Evolutionary conservation across 768 basidiomycete genomes (phyloP).

Genomic region (Phanerochaete sordida): DNA sequence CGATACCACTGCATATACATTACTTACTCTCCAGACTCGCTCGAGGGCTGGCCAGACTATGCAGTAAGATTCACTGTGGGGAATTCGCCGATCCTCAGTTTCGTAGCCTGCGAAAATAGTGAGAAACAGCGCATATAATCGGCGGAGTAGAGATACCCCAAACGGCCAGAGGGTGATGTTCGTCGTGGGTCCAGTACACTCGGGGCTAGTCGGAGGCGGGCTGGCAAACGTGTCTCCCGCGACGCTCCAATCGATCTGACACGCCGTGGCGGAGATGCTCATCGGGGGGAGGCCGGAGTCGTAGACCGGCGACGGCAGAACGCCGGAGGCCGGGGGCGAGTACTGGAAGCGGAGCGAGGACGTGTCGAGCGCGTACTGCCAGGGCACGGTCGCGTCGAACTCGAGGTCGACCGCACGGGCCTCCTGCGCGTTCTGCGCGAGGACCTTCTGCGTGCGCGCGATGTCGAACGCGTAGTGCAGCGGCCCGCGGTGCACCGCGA

Average conservation of each 20-base stretch:
- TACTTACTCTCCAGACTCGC: too few species aligned
- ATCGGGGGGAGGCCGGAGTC: conserved; percentile 46
- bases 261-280: conserved; percentile 47
- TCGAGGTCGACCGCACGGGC: conserved; percentile 46
- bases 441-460: conserved; percentile 30
- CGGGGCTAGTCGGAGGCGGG: conserved; percentile 40
- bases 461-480: conserved; percentile 55
- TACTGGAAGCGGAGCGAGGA: conserved; percentile 27
- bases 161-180: conserved; percentile 45
- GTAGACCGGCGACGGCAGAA: conserved; percentile 32
- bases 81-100: conserved; percentile 31
- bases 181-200: conserved; percentile 38
- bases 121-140: background rate
- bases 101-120: conserved; percentile 22
- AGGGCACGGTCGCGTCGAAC: conserved; percentile 43
- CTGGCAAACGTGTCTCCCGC: conserved; percentile 49
- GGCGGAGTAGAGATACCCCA: conserved; percentile 32
- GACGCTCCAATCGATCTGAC: conserved; percentile 42
- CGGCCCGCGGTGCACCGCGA: conserved; percentile 53
- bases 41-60: background rate
- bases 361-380: conserved; percentile 57
- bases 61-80: conserved; percentile 20
- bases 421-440: conserved; percentile 40
- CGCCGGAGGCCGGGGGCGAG: conserved; percentile 18
- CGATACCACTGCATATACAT: too few species aligned